phyloP scores from a whole-genome alignment of 805 yeast genomes.

The Starmerella gropengiesseri region DNA sequence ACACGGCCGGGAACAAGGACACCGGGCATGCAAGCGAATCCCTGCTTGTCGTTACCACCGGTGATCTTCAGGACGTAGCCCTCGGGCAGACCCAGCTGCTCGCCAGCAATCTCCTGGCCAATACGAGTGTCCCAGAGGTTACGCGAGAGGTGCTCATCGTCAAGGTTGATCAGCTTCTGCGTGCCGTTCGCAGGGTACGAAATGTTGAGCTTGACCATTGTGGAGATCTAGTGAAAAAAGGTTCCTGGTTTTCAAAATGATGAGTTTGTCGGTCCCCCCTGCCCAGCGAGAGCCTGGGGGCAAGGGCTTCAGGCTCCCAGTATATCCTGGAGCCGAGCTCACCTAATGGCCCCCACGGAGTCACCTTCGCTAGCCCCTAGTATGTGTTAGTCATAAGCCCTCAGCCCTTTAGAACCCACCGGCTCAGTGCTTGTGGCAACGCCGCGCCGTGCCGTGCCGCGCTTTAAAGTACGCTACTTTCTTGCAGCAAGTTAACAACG shows the following conservation, averaged over 20 bases:
- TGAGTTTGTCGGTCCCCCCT: constrained; percentile 8
- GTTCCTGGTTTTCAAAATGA: constrained; percentile 4
- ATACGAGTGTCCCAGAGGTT: constrained; percentile 98
- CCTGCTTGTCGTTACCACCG: constrained; percentile 99
- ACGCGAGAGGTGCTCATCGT: constrained; percentile 98
- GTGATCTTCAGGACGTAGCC: constrained; percentile 98
- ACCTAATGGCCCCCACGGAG: too few relatives aligned
- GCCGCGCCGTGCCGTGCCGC: too few relatives aligned
- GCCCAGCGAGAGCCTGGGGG: constrained; percentile 2
- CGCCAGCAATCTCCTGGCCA: constrained; percentile 99
- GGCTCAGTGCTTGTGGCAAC: too few relatives aligned
- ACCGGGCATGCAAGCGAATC: constrained; percentile 99
- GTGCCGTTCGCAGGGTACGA: constrained; percentile 99
- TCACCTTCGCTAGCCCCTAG: too few relatives aligned
- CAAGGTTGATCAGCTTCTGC: constrained; percentile 94
- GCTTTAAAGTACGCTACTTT: too few relatives aligned
- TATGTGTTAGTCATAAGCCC: too few relatives aligned
- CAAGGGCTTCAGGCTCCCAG: not conserved
- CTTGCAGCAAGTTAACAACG: too few relatives aligned
- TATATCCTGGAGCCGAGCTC: too few relatives aligned
- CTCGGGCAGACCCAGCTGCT: constrained; percentile 94
- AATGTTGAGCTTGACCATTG: constrained; percentile 72
- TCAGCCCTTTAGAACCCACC: too few relatives aligned
- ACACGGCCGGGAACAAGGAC: constrained; percentile 99
- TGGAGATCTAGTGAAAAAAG: constrained; percentile 16